These are phyloP conservation scores for Trypanosoma boissoni DNA, from an alignment of 208 protist species.

Conservation along the genomic window DNA sequence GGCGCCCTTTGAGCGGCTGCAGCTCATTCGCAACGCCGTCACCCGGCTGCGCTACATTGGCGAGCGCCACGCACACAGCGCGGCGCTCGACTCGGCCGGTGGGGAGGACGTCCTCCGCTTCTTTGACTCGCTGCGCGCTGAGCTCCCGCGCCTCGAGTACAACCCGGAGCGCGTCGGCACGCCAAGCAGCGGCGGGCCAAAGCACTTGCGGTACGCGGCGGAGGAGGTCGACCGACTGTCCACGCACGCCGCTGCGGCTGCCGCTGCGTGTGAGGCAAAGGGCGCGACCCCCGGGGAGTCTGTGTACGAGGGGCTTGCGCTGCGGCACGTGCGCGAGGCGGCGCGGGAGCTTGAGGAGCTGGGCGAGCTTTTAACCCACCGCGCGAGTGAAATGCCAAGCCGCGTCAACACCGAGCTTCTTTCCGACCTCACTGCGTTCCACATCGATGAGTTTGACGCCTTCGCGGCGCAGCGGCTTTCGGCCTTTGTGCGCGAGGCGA, in stretches of 20 bases:
- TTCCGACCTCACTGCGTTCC: slow-evolving; percentile 65
- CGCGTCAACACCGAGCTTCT: slow-evolving; percentile 70
- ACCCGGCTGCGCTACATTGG: slow-evolving; percentile 74
- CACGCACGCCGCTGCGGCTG: slow-evolving; percentile 19
- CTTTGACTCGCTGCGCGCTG: slow-evolving; percentile 52
- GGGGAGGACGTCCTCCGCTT: slow-evolving; percentile 39
- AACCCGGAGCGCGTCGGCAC: slow-evolving; percentile 48
- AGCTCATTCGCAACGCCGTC: slow-evolving; percentile 70
- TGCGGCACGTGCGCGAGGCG: slow-evolving; percentile 62
- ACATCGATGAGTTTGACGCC: slow-evolving; percentile 82
- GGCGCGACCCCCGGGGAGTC: too few species aligned
- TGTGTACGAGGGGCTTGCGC: slow-evolving; percentile 70
- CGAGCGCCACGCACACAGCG: slow-evolving; percentile 68
- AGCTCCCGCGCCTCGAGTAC: slow-evolving; percentile 50
- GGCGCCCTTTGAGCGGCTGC: slow-evolving; percentile 60
- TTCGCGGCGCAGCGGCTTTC: slow-evolving; percentile 62
- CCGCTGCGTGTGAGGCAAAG: slow-evolving; percentile 13
- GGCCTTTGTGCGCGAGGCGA: slow-evolving; percentile 67
- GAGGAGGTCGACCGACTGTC: slow-evolving; percentile 39
- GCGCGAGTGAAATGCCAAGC: slow-evolving; percentile 44
- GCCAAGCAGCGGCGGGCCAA: slow-evolving; percentile 42
- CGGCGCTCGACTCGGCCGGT: slow-evolving; percentile 58
- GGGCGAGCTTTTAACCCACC: slow-evolving; percentile 36
- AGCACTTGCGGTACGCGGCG: slow-evolving; percentile 50
- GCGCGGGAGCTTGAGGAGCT: slow-evolving; percentile 62